Conservation (phyloP, 2,329 filamentous ascomycete genomes). For the Stagonosporopsis tanaceti region DNA sequence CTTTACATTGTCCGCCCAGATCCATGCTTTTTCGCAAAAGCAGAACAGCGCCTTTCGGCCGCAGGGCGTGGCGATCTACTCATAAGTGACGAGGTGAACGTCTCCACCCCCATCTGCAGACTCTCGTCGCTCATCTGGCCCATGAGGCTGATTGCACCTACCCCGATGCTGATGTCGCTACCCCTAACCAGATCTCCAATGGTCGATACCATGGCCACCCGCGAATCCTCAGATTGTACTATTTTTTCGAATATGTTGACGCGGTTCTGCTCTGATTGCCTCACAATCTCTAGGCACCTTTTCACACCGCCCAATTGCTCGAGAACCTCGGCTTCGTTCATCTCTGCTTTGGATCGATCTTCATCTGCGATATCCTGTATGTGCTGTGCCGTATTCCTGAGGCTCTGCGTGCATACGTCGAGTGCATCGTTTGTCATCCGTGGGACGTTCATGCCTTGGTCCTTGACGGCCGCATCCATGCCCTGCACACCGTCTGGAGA, state of each 20-base stretch:
- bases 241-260: not conserved
- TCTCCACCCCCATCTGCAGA: not conserved
- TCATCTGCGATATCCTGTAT: not conserved
- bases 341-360: not conserved
- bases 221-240: not conserved
- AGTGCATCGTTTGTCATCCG: not conserved
- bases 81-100: not conserved
- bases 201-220: not conserved
- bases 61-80: not conserved
- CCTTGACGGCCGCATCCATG: not conserved
- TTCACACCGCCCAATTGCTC: not conserved
- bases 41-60: too few species aligned
- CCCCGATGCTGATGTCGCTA: not conserved
- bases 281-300: not conserved
- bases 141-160: not conserved
- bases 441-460: not conserved
- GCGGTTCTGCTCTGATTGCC: not conserved
- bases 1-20: too few species aligned
- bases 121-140: slow-evolving; percentile 1
- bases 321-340: not conserved
- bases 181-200: not conserved
- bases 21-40: too few species aligned
- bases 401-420: not conserved
- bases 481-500: not conserved
- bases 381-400: slow-evolving; percentile 1